Conservation (phyloP, 1,139 yeast species). For the Sugiyamaella novakii region DNA sequence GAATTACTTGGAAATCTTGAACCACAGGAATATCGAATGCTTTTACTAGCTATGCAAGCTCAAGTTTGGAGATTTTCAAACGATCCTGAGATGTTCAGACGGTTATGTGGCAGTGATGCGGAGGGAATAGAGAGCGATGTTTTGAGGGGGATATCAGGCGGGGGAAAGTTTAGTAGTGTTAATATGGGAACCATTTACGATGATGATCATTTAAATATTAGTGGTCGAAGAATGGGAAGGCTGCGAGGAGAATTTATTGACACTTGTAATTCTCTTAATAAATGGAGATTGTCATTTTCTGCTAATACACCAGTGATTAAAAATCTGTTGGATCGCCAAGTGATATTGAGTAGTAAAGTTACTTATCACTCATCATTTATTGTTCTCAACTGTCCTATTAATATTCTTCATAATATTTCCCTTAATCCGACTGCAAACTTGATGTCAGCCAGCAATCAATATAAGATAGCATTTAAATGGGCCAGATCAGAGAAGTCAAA, state of each 20-base stretch:
- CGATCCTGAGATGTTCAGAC: constrained; percentile 4
- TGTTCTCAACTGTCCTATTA: constrained; percentile 5
- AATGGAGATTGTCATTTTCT: constrained; percentile 11
- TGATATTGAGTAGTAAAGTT: constrained; percentile 4
- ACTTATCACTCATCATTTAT: constrained; percentile 10
- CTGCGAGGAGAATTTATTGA: background rate
- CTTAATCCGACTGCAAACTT: background rate
- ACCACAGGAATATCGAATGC: constrained; percentile 11
- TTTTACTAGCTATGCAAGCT: constrained; percentile 6
- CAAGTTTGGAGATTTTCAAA: constrained; percentile 15
- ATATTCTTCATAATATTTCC: constrained; percentile 12
- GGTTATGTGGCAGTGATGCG: constrained; percentile 11
- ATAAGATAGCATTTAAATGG: constrained; percentile 6
- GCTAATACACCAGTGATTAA: background rate
- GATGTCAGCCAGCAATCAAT: background rate
- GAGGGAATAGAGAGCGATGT: background rate
- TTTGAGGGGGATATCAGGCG: background rate
- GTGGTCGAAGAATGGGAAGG: constrained; percentile 4
- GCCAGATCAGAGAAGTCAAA: constrained; percentile 9
- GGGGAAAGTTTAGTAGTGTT: no score
- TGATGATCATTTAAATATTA: constrained; percentile 1
- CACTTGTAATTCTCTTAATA: constrained; percentile 1
- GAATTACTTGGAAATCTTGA: constrained; percentile 6
- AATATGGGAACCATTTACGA: background rate
- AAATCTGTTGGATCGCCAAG: constrained; percentile 1